Evolutionary conservation across 1,284 basidiomycete species (phyloP).

Genomic region (Trichosporon ovoides): DNA sequence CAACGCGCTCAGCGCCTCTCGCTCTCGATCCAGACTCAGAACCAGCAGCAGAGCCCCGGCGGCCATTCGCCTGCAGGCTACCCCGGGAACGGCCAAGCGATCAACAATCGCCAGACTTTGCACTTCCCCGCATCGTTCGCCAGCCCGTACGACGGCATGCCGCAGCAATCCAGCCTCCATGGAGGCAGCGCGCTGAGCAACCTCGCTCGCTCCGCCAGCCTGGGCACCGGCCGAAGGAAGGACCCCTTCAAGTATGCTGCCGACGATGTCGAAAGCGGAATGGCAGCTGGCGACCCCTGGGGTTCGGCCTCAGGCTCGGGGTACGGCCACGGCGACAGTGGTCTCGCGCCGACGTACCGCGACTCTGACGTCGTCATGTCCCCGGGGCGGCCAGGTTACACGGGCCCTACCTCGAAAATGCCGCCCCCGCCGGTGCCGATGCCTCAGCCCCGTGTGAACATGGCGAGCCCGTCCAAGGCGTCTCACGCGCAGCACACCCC

Average conservation of each 20-base stretch:
- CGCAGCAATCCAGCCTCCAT: background rate
- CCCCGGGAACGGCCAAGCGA: constrained; percentile 7
- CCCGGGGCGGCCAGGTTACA: constrained; percentile 7
- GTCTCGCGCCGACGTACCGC: constrained; percentile 8
- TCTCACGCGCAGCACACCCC: background rate
- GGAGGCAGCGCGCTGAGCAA: constrained; percentile 27
- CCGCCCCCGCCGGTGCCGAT: constrained; percentile 14
- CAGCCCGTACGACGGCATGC: constrained; percentile 9
- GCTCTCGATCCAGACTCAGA: constrained; percentile 1
- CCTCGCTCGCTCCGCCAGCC: constrained; percentile 40
- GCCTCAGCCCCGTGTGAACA: constrained; percentile 1
- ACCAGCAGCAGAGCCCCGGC: constrained; percentile 15
- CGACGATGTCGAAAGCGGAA: constrained; percentile 47
- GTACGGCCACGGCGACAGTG: constrained; percentile 3
- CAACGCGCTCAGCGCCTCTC: constrained; percentile 1
- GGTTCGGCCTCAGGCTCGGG: background rate
- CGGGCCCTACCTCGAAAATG: constrained; percentile 10
- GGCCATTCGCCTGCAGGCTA: constrained; percentile 12
- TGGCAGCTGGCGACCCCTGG: constrained; percentile 33
- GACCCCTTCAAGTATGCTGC: constrained; percentile 46
- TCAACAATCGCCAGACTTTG: constrained; percentile 16
- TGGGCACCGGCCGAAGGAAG: constrained; percentile 39
- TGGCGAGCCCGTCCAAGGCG: constrained; percentile 1
- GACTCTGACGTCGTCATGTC: constrained; percentile 32
- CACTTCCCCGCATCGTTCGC: constrained; percentile 22